Base-by-base conservation (phyloP, 164 flowering plant species). In the Magnolia officinalis region DNA sequence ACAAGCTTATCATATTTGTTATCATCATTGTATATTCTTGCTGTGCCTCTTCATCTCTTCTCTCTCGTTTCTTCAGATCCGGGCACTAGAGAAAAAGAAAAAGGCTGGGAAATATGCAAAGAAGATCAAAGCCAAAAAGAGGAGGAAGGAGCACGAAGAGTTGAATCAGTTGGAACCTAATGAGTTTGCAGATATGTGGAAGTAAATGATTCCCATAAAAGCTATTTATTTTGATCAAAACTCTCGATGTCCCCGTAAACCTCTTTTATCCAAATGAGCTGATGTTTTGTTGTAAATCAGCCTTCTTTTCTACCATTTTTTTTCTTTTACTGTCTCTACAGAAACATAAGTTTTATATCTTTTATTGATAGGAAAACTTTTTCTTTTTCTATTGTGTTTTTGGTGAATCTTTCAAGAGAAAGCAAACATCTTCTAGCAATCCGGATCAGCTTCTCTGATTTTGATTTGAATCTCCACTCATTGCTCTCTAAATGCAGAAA, bases 111-210 rank as follows among this genome's bases (percentile, higher is more conserved):
- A 90, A 79, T 96, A 82, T 79, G 94, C 88, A 0, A 91, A 89
- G 95, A 96, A 96, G 76, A 85, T 96, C 69, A 94, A 96, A 78
- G 99, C 99, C 67, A 96, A 94, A 82, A 90, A 91, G 2, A 89
- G 91, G 83, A 90, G 94, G 81, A 94, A 90, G 85, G 86, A 85
- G 90, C 98, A 96, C 26, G 94, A 91, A 82, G 74, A 82, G 55
- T 66, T 84, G 21, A 91, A 96, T 83, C 98, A 89, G 50, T 77
- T 94, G 87, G 91, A 90, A 83, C 90, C 88, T 19, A 92, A 92
- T 78, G 98, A 96, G 82, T 91, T 91, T 86, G 89, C 92, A 1
- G 96, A 88, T 71, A 83, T 93, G 85, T 93, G 98, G 98, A 91
- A 84, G 79, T 90, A 87, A 87, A 24, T 87, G 74, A 76, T 67